Base-by-base conservation (phyloP, 2,329 filamentous ascomycete genomes). In the Microdochium paspali region DNA sequence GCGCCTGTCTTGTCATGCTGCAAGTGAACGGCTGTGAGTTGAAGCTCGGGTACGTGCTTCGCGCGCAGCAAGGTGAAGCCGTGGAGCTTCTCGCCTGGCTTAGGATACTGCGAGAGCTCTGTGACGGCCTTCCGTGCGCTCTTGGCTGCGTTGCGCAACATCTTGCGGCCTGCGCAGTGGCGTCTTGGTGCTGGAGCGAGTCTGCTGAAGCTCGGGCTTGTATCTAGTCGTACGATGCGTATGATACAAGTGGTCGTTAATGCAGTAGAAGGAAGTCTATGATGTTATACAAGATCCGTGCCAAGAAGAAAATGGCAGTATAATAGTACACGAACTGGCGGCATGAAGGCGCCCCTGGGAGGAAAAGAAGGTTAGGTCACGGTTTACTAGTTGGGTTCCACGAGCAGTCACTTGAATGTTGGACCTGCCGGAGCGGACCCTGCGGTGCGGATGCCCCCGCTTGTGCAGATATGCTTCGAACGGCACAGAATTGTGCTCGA, bases 1-100 rank as follows among this genome's bases (percentile, higher is more conserved):
- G 93, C 93, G 50, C 90, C 89, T 0, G 93, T 98, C 72, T 90
- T 90, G 70, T 97, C 87, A 64, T 98, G 93, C 60, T 87, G 84
- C 53, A 98, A 77, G 53, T 94, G 87, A 46, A 97, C 69, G 4
- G 93, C 93, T 1, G 90, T 95, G 60, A 98, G 70, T 66, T 97
- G 87, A 44, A 97, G 79, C 71, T 98, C 93, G 1, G 90, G 89
- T 2, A 98, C 87, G 69, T 95, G 87, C 70, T 96, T 95, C 51
- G 86, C 80, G 51, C 91, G 82, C 59, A 90, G 74, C 47, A 98
- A 73, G 0, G 90, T 96, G 70, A 98, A 98, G 60, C 93, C 93
- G 65, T 97, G 87, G 35, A 97, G 78, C 67, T 87, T 85, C 61
- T 91, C 84, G 61, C 93, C 93, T 1, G 85, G 78, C 52, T 80